phyloP scores from a whole-genome alignment of 345 rosid genomes.

The Corchorus olitorius region DNA sequence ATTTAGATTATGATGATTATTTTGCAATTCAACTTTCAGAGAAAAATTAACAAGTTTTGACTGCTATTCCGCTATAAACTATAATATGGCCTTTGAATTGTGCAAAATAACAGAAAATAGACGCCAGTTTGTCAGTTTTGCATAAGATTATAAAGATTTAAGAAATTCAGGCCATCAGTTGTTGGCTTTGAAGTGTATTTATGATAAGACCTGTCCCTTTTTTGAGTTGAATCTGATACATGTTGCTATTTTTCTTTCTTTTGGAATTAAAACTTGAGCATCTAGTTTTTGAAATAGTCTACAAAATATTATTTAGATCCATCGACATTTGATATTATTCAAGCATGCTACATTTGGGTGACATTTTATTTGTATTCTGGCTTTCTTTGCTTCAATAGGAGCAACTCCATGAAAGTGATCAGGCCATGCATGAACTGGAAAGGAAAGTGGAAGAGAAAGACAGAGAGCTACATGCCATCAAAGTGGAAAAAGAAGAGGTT shows the following conservation, averaged over 20 bases:
- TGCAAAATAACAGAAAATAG: not conserved
- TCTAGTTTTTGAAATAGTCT: not conserved
- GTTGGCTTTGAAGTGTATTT: not conserved
- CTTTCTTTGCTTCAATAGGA: slow-evolving; percentile 50
- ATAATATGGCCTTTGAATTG: not conserved
- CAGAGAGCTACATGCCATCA: slow-evolving; percentile 81
- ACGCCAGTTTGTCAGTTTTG: not conserved
- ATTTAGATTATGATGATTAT: slow-evolving; percentile 6
- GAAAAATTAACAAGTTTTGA: not conserved
- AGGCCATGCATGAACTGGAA: slow-evolving; percentile 61
- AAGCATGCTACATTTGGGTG: not conserved
- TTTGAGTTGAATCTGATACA: not conserved
- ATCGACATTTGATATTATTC: not conserved
- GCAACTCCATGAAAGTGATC: slow-evolving; percentile 71
- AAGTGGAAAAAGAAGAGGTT: slow-evolving; percentile 88
- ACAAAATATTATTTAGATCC: not conserved
- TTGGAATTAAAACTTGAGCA: not conserved
- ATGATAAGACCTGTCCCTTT: not conserved
- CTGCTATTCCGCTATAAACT: not conserved
- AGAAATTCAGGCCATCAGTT: not conserved
- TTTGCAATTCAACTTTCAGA: not conserved
- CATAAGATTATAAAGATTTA: not conserved
- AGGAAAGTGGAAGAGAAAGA: slow-evolving; percentile 86
- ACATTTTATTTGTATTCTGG: not conserved
- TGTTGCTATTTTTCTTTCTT: not conserved